Percentiles rank a stretch among this genome's conserved stretches.
Evolutionary conservation across 2,329 filamentous ascomycete genomes (phyloP).

Genomic region (Botrytis aclada): DNA sequence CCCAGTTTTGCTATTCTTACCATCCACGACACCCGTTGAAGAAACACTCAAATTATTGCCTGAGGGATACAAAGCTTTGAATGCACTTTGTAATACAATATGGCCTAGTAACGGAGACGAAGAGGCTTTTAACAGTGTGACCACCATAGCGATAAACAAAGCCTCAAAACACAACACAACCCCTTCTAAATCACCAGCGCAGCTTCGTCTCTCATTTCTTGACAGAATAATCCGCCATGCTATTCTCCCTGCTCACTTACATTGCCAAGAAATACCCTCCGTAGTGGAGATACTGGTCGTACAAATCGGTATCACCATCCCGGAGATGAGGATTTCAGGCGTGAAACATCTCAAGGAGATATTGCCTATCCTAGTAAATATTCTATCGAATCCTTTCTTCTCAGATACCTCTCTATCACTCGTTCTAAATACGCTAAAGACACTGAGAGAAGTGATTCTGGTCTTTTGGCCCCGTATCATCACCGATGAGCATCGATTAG

Average conservation of each 20-base stretch:
- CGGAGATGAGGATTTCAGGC: slow-evolving; percentile 57
- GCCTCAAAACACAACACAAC: background rate
- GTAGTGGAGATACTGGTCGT: slow-evolving; percentile 57
- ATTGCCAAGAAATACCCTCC: slow-evolving; percentile 55
- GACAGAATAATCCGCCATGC: slow-evolving; percentile 56
- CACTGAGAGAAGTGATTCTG: slow-evolving; percentile 56
- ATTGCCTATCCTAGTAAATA: slow-evolving; percentile 46
- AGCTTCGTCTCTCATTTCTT: slow-evolving; percentile 43
- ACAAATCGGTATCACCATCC: slow-evolving; percentile 49
- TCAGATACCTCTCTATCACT: slow-evolving; percentile 50
- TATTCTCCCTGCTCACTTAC: slow-evolving; percentile 52
- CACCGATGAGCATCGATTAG: slow-evolving; percentile 52
- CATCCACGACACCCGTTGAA: slow-evolving; percentile 69
- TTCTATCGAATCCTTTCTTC: slow-evolving; percentile 68
- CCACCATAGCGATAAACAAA: background rate
- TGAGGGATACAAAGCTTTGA: slow-evolving; percentile 64
- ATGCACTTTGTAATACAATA: slow-evolving; percentile 47
- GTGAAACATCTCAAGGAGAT: slow-evolving; percentile 65
- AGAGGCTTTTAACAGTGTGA: slow-evolving; percentile 19
- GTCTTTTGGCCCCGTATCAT: slow-evolving; percentile 68
- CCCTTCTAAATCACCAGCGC: slow-evolving; percentile 5
- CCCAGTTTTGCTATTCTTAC: slow-evolving; percentile 73
- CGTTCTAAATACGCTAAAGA: slow-evolving; percentile 46
- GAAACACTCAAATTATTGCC: slow-evolving; percentile 65
- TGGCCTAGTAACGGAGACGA: slow-evolving; percentile 23